Base-by-base conservation (phyloP, 2,329 filamentous ascomycete genomes). In the Daldinia sp. region DNA sequence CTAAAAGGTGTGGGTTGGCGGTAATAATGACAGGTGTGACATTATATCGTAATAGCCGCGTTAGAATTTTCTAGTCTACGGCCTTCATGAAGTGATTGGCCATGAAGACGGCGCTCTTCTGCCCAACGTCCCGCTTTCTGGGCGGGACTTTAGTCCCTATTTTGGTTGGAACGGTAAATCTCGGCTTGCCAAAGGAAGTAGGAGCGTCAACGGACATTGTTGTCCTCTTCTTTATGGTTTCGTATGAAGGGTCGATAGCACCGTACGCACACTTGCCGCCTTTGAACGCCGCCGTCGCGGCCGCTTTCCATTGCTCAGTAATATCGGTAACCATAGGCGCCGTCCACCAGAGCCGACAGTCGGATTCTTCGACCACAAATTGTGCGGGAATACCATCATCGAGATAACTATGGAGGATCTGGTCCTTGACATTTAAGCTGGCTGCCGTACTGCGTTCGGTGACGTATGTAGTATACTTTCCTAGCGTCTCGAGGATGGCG, bases 261-360 rank as follows among this genome's bases (percentile, higher is more conserved):
- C 79, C 79, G 23, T 74, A 72, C 11, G 76, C 78, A 51, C 79
- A 81, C 47, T 75, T 76, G 3, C 74, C 79, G 5, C 77, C 78
- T 60, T 77, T 75, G 64, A 80, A 81, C 1, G 77, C 78, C 1
- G 77, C 74, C 27, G 74, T 66, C 0, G 79, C 79, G 1, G 78
- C 76, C 4, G 78, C 76, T 70, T 80, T 80, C 83, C 83, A 85
- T 17, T 81, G 72, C 35, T 78, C 79, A 8, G 75, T 76, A 45
- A 82, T 76, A 63, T 83, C 80, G 7, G 72, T 76, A 47, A 82
- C 68, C 79, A 84, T 85, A n/a, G 74, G 76, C 30, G 76, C 75
- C 2, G 82, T 84, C 75, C 81, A 84, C 73, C 79, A 84, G 23
- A 85, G 78, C 13, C 82, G 77, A 70, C 82, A 85, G 69, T 84